These are phyloP conservation scores for Tetrapyrgos nigripes DNA, from an alignment of 1,284 basidiomycete species.

Conservation along the genomic window DNA sequence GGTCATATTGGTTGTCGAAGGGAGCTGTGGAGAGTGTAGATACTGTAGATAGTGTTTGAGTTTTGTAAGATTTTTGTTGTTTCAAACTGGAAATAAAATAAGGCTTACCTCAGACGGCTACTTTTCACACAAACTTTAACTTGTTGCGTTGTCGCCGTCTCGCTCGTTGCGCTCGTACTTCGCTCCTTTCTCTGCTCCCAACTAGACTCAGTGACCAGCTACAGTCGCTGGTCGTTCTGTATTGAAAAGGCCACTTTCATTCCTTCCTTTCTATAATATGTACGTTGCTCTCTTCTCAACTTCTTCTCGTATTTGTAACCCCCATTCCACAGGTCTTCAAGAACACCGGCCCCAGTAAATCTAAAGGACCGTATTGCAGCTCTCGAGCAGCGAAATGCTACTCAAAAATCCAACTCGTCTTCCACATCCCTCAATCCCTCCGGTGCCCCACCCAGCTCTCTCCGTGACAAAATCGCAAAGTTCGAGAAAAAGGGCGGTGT, in stretches of 20 bases:
- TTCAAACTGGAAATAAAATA: too few species aligned
- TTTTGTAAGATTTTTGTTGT: too few species aligned
- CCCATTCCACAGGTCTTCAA: conserved; percentile 28
- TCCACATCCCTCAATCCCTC: conserved; percentile 2
- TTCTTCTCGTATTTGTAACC: not conserved
- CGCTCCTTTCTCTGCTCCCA: not conserved
- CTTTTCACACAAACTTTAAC: not conserved
- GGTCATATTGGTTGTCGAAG: conserved; percentile 57
- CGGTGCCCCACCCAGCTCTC: conserved; percentile 36
- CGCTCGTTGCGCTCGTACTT: not conserved
- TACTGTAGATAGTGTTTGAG: not conserved
- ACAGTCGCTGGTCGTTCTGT: conserved; percentile 11
- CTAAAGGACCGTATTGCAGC: conserved; percentile 81
- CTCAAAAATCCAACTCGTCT: conserved; percentile 18
- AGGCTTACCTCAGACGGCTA: not conserved
- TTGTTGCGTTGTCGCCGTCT: not conserved
- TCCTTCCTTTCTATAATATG: not conserved
- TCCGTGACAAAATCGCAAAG: conserved; percentile 77
- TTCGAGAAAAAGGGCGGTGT: conserved; percentile 80
- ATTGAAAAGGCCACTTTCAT: not conserved
- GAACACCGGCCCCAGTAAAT: conserved; percentile 55
- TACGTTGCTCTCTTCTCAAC: not conserved
- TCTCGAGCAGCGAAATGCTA: conserved; percentile 62
- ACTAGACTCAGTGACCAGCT: not conserved
- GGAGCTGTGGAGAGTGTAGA: conserved; percentile 24